A percentile compares a stretch with the other conserved stretches of the same genome.
These are phyloP conservation scores for Saturnispora saitoi DNA, from an alignment of 805 yeast genomes.

Conservation along the genomic window DNA sequence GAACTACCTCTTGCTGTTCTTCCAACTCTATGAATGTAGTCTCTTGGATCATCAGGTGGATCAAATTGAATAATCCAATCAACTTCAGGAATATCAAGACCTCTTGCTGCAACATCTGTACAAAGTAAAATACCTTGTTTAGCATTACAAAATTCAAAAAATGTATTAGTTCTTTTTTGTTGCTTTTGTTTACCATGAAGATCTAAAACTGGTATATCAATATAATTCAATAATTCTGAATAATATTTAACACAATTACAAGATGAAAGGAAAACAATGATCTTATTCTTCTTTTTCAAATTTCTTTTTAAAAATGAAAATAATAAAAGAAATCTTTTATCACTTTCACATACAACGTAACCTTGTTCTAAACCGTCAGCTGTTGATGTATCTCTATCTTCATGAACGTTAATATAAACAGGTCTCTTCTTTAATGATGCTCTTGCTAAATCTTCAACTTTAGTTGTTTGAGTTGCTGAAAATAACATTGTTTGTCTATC, in stretches of 20 bases:
- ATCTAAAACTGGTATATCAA: slow-evolving; percentile 93
- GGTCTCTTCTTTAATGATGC: slow-evolving; percentile 94
- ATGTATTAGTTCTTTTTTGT: slow-evolving; percentile 96
- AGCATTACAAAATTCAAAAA: slow-evolving; percentile 96
- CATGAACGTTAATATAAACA: slow-evolving; percentile 84
- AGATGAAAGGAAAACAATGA: slow-evolving; percentile 90
- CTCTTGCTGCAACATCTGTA: slow-evolving; percentile 99
- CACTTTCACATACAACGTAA: slow-evolving; percentile 94
- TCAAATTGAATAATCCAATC: slow-evolving; percentile 99
- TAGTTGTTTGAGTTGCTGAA: slow-evolving; percentile 99
- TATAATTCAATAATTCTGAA: slow-evolving; percentile 89
- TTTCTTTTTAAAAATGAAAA: slow-evolving; percentile 93
- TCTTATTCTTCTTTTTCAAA: slow-evolving; percentile 83
- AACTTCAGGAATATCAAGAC: slow-evolving; percentile 95
- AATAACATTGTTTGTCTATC: slow-evolving; percentile 94
- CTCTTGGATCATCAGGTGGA: slow-evolving; percentile 99
- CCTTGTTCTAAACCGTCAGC: slow-evolving; percentile 98
- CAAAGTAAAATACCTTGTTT: slow-evolving; percentile 87
- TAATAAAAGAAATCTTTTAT: slow-evolving; percentile 79
- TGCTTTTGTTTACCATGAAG: slow-evolving; percentile 98
- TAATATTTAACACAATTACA: slow-evolving; percentile 96
- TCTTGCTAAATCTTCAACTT: slow-evolving; percentile 96
- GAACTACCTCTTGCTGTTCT: slow-evolving; percentile 92
- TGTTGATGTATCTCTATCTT: slow-evolving; percentile 75
- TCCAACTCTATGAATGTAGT: slow-evolving; percentile 97